phyloP scores from a whole-genome alignment of 306 rosid species.

The Alnus rubra region DNA sequence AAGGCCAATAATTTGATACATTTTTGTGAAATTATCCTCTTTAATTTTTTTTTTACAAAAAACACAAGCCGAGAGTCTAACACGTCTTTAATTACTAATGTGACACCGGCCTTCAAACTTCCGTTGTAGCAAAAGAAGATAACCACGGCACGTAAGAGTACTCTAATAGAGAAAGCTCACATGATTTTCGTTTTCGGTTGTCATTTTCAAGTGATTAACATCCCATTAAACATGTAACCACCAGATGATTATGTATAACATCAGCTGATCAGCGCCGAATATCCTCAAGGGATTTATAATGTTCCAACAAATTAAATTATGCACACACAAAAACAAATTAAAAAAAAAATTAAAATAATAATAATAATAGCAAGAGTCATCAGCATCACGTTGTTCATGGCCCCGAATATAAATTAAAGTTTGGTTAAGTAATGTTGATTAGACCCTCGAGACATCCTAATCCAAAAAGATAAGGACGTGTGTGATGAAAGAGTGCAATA shows the following conservation, averaged over 20 bases:
- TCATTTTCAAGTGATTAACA: slow-evolving; percentile 12
- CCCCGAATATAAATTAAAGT: background rate
- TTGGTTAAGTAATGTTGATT: background rate
- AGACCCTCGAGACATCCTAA: background rate
- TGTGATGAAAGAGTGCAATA: background rate
- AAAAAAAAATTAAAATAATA: background rate
- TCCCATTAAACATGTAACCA: slow-evolving; percentile 15
- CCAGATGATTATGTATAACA: background rate
- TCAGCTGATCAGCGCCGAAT: background rate
- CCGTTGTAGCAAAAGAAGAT: no score
- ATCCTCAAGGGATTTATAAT: no score
- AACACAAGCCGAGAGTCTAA: no score
- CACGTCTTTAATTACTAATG: no score
- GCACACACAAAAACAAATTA: no score
- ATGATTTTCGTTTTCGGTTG: slow-evolving; percentile 13
- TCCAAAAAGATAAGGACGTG: slow-evolving; percentile 2
- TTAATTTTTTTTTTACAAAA: no score
- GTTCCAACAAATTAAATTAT: background rate
- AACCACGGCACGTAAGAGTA: no score
- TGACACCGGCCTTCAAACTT: no score
- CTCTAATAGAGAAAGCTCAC: no score
- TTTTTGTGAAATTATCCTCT: no score
- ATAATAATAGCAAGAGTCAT: background rate
- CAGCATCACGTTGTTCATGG: background rate
- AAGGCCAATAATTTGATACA: no score